Evolutionary conservation across 371 early-diverging fungal genomes (phyloP), one percentile per base, ranked within the genome.

Genomic region (Choanephora cucurbitarum): DNA sequence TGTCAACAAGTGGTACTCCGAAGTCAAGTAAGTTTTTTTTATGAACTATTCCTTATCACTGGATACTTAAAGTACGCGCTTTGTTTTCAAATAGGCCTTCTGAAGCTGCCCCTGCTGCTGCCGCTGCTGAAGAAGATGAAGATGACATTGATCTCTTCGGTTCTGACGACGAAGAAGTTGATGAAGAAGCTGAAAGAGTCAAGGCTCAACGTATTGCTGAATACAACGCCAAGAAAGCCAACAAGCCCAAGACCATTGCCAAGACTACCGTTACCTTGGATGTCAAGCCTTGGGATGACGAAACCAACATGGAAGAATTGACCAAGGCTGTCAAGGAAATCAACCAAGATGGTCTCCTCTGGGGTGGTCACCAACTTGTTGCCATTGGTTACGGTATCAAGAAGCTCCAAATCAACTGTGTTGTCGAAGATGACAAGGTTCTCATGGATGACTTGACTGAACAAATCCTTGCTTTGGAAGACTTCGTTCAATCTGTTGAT

Each of bases 271-370:
- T 95, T 71, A 85, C 89, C 66, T 83, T 94, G 42, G 97, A 97
- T 59, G 88, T 95, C 69, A 97, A 97, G 91, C 95, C 96, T 65
- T 97, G 97, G 97, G 97, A 96, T 80, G 94, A 94, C 77, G 95
- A 95, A 66, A 97, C 97, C 55, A 84, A 90, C 66, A 83, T 94
- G 80, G 82, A 75, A 28, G 92, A 73, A 44, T 72, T 97, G 66
- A 91, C 91, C 69, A 67, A 65, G 13, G 62, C 66, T 60, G 93
- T 97, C 78, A 81, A 84, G 62, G 71, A 62, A 47, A 90, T 97
- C 59, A 57, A 58, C 17, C 87, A 92, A 91, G 93, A 93, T 55
- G 96, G 97, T 75, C 89, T 96, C 50, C 66, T 91, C 66, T 97
- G 96, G 97, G 94, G 93, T 76, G 80, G 84, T 69, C 72, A 65